A percentile compares a stretch with the other conserved stretches of the same genome.
phyloP scores from a whole-genome alignment of 306 rosid species.

The Casuarina cunninghamiana region DNA sequence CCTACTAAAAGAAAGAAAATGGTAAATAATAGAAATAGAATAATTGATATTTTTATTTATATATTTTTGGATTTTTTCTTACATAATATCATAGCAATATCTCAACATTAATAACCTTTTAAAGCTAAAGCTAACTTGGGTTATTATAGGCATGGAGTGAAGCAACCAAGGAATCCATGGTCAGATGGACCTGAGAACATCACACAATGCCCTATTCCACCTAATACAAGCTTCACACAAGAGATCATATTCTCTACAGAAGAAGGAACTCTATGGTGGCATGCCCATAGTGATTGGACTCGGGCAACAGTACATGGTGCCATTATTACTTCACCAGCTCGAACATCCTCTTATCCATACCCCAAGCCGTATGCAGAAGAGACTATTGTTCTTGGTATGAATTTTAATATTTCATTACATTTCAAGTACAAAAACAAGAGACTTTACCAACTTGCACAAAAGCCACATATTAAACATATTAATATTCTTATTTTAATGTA shows the following conservation, averaged over 20 bases:
- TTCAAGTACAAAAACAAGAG: too few relatives aligned
- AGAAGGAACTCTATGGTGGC: conserved; percentile 10
- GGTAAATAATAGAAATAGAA: too few relatives aligned
- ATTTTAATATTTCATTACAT: too few relatives aligned
- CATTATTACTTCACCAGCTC: not conserved
- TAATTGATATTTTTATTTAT: too few relatives aligned
- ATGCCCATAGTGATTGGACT: conserved; percentile 9
- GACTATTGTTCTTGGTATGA: not conserved
- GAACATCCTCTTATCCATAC: not conserved
- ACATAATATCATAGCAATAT: too few relatives aligned
- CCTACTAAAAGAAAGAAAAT: too few relatives aligned
- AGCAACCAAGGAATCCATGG: conserved; percentile 5
- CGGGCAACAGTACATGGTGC: not conserved
- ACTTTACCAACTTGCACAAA: too few relatives aligned
- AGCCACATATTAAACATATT: too few relatives aligned
- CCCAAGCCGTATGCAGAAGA: not conserved
- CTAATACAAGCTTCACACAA: not conserved
- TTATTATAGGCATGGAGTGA: not conserved
- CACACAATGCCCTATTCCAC: not conserved
- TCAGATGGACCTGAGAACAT: conserved; percentile 7
- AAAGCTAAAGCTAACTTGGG: too few relatives aligned
- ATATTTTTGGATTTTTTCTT: too few relatives aligned
- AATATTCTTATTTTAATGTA: too few relatives aligned
- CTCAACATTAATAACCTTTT: too few relatives aligned
- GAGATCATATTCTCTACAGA: not conserved